phyloP scores from a whole-genome alignment of 2,329 filamentous ascomycete species.

The Pseudogymnoascus sp. region DNA sequence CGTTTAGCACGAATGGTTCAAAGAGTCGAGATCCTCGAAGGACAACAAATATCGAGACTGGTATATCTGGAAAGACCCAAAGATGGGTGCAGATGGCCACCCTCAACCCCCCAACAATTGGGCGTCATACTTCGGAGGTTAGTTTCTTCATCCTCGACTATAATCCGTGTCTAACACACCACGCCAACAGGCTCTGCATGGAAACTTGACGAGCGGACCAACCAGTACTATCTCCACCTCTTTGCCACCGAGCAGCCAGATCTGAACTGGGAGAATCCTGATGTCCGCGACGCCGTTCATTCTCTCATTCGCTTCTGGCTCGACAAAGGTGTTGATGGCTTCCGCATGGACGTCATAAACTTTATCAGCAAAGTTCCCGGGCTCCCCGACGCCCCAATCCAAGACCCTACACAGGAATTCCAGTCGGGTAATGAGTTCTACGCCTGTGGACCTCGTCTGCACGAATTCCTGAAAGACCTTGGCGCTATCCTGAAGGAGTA shows the following conservation, averaged over 20 bases:
- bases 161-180: neutral
- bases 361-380: slow-evolving; percentile 55
- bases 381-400: slow-evolving; percentile 45
- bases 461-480: slow-evolving; percentile 43
- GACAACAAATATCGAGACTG: slow-evolving; percentile 49
- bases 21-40: slow-evolving; percentile 42
- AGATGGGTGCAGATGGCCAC: slow-evolving; percentile 29
- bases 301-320: slow-evolving; percentile 69
- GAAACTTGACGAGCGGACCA: slow-evolving; percentile 44
- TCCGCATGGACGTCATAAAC: slow-evolving; percentile 63
- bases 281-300: slow-evolving; percentile 60
- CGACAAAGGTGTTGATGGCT: slow-evolving; percentile 49
- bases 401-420: slow-evolving; percentile 37
- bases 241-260: slow-evolving; percentile 67
- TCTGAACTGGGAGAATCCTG: slow-evolving; percentile 68
- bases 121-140: slow-evolving; percentile 36
- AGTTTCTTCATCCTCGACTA: slow-evolving; percentile 34
- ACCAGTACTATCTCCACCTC: slow-evolving; percentile 51
- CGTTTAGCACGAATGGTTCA: slow-evolving; percentile 52
- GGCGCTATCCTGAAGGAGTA: slow-evolving; percentile 40
- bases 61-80: slow-evolving; percentile 54
- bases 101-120: slow-evolving; percentile 39
- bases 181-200: slow-evolving; percentile 34
- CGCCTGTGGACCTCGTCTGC: slow-evolving; percentile 54
- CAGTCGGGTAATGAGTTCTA: slow-evolving; percentile 36